phyloP scores from a whole-genome alignment of 495 filamentous ascomycete species.

The Talaromyces borbonicus region DNA sequence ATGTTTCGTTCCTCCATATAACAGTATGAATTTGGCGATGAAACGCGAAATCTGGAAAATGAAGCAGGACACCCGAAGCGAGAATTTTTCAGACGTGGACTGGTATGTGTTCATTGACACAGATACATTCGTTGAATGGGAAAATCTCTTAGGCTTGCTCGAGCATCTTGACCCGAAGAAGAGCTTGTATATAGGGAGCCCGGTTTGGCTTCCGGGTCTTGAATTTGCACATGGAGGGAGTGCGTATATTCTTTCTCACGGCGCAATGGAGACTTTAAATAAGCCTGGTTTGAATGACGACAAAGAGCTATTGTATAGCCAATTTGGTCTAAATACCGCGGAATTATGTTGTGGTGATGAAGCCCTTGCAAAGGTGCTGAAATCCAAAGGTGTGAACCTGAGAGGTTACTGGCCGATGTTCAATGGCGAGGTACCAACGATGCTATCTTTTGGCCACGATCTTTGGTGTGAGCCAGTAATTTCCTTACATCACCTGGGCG shows the following conservation, averaged over 20 bases:
- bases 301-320: slow-evolving; percentile 19
- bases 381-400: slow-evolving; percentile 27
- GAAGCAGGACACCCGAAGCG: slow-evolving; percentile 25
- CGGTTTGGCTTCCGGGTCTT: slow-evolving; percentile 30
- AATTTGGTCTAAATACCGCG: slow-evolving; percentile 11
- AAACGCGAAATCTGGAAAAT: slow-evolving; percentile 37
- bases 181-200: slow-evolving; percentile 41
- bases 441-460: slow-evolving; percentile 26
- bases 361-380: slow-evolving; percentile 32
- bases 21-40: slow-evolving; percentile 4
- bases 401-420: slow-evolving; percentile 40
- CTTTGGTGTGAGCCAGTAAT: slow-evolving; percentile 50
- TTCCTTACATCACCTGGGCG: slow-evolving; percentile 5
- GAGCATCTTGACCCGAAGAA: slow-evolving; percentile 33
- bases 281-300: slow-evolving; percentile 20
- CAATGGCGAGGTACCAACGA: slow-evolving; percentile 34
- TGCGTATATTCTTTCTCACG: slow-evolving; percentile 41
- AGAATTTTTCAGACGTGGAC: slow-evolving; percentile 15
- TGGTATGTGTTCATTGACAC: slow-evolving; percentile 55
- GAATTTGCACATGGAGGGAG: slow-evolving; percentile 43
- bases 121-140: slow-evolving; percentile 51
- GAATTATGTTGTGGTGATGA: slow-evolving; percentile 35
- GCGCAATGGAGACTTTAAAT: slow-evolving; percentile 20
- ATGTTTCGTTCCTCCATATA: neutral
- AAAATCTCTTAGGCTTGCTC: slow-evolving; percentile 44